Conservation (phyloP, 1,284 basidiomycete genomes). For the Polyporus tsugae region DNA sequence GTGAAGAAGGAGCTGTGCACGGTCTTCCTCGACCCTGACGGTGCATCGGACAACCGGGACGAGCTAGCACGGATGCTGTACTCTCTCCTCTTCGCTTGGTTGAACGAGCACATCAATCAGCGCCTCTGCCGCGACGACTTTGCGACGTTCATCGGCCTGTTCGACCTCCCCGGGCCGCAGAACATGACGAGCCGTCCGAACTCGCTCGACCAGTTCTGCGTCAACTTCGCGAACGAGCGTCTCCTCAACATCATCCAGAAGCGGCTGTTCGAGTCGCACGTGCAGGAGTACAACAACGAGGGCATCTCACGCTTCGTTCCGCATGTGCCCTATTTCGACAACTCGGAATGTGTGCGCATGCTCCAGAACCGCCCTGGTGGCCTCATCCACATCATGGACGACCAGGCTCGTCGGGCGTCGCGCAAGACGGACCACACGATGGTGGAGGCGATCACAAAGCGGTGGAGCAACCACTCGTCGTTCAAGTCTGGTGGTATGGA, state of each 20-base stretch:
- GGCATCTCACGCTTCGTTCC: constrained; percentile 81
- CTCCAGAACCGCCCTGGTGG: constrained; percentile 91
- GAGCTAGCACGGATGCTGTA: constrained; percentile 95
- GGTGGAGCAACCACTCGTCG: constrained; percentile 92
- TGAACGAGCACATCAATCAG: constrained; percentile 96
- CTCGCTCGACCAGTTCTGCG: constrained; percentile 94
- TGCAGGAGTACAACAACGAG: constrained; percentile 86
- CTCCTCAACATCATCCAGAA: constrained; percentile 88
- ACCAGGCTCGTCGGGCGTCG: constrained; percentile 86
- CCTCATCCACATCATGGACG: constrained; percentile 97
- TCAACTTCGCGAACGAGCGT: constrained; percentile 96
- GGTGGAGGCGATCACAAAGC: constrained; percentile 93
- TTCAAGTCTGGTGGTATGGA: constrained; percentile 86
- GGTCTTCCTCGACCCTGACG: constrained; percentile 94
- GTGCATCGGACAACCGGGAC: constrained; percentile 91
- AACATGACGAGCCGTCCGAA: constrained; percentile 87
- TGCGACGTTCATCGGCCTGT: constrained; percentile 91
- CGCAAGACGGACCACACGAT: constrained; percentile 95
- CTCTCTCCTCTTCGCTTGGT: constrained; percentile 94
- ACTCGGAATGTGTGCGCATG: constrained; percentile 88
- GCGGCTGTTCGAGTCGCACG: constrained; percentile 80
- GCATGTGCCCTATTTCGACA: constrained; percentile 88
- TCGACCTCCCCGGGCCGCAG: constrained; percentile 95
- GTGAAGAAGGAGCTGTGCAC: constrained; percentile 96
- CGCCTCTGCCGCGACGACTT: constrained; percentile 93